Evolutionary conservation across 2,329 filamentous ascomycete genomes (phyloP).

Genomic region (Fusarium floridanum): DNA sequence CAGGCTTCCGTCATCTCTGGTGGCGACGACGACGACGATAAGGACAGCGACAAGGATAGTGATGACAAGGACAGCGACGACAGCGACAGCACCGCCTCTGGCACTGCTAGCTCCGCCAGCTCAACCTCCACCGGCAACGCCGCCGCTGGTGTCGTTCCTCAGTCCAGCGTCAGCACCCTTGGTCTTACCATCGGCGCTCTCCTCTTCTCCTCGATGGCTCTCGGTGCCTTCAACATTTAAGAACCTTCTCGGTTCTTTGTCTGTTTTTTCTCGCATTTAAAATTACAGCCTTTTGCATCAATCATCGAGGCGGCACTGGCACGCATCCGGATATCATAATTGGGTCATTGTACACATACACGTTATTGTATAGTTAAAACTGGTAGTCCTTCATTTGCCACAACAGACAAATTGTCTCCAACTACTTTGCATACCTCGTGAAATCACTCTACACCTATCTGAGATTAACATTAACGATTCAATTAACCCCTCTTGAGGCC

Average conservation of each 20-base stretch:
- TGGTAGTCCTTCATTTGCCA: conserved; percentile 9
- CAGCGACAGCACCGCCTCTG: conserved; percentile 10
- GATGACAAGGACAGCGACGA: conserved; percentile 23
- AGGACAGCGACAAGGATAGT: conserved; percentile 12
- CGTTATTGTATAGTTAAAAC: conserved; percentile 22
- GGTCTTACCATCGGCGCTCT: conserved; percentile 54
- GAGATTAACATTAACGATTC: too few species aligned
- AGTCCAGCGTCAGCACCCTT: conserved; percentile 47
- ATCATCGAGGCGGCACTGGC: conserved; percentile 3
- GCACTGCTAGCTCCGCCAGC: conserved; percentile 30
- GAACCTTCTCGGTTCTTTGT: neutral
- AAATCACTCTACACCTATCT: too few species aligned
- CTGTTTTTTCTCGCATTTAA: conserved; percentile 1
- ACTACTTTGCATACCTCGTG: neutral
- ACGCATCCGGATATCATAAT: conserved; percentile 30
- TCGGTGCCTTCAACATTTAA: conserved; percentile 46
- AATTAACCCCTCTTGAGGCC: neutral
- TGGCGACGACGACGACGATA: conserved; percentile 19
- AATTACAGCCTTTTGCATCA: conserved; percentile 28
- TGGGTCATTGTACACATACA: conserved; percentile 15
- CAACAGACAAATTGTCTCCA: neutral
- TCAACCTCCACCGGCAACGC: conserved; percentile 34
- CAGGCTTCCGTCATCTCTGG: conserved; percentile 49
- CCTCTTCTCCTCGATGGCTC: conserved; percentile 51
- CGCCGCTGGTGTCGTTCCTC: conserved; percentile 35